Evolutionary conservation across 2,329 filamentous ascomycete genomes (phyloP), one percentile per base, ranked within the genome.

Genomic region (Teratosphaeriaceae sp.): DNA sequence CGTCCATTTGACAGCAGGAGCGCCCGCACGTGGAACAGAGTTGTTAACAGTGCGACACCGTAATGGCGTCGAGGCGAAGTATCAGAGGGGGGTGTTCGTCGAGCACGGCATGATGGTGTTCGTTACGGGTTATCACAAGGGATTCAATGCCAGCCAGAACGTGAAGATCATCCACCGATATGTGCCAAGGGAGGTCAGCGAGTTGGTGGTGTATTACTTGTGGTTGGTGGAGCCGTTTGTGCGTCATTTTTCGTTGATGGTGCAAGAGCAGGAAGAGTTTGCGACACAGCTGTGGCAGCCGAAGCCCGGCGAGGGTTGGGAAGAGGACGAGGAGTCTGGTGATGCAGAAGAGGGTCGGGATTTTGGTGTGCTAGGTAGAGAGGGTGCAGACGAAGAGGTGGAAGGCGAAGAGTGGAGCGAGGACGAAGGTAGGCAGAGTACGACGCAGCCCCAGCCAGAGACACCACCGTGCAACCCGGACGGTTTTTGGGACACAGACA

Each of bases 91-190:
- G 23, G 30, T 57, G 31, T 57, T 59, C 38, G 44, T 57, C 27
- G 43, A 58, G 43, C 43, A 59, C 29, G 38, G 50, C 5, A 47
- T 49, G 38, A 50, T 58, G 12, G 49, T 45, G 20, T 52, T 53
- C 38, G 47, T 56, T 8, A 56, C 46, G 5, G 18, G 26, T 13
- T 57, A 56, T 45, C 39, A 59, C 43, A 59, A 56, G 38, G 45
- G 49, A 5, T 53, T 51, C 42, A 37, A 20, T 5, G 29, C 45
- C 2, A 52, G 45, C 38, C 43, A 48, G 2, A 41, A 52, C n/a
- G 34, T 49, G 16, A 56, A 58, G 47, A 50, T 56, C 16, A 58
- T 60, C 38, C 42, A 60, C 29, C 34, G 47, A n/a, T 60, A 53
- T 50, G 38, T 60, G 34, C 57, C 50, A 13, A 34, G 48, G 13